Evolutionary conservation across 1,139 yeast genomes (phyloP).

Genomic region (Kurtzmaniella quercitrusa): DNA sequence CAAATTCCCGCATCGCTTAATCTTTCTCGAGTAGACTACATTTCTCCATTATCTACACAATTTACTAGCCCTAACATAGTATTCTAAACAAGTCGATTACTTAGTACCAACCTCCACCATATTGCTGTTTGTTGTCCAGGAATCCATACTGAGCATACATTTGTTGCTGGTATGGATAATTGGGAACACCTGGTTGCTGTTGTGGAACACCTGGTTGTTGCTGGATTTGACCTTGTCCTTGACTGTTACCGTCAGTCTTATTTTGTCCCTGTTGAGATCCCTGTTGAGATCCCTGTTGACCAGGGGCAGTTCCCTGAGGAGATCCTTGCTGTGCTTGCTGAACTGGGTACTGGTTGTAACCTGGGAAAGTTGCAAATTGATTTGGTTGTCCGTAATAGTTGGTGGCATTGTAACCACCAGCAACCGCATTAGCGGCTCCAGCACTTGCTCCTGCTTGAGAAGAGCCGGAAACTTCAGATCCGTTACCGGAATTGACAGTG

Average conservation of each 20-base stretch:
- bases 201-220: slow-evolving; percentile 27
- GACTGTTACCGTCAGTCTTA: slow-evolving; percentile 5
- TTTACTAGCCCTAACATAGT: not conserved
- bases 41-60: too few relatives aligned
- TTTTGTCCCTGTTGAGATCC: slow-evolving; percentile 15
- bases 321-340: slow-evolving; percentile 11
- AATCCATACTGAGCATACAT: slow-evolving; percentile 37
- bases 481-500: slow-evolving; percentile 9
- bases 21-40: too few relatives aligned
- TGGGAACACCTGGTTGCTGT: slow-evolving; percentile 35
- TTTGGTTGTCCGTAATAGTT: slow-evolving; percentile 36
- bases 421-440: slow-evolving; percentile 9
- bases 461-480: slow-evolving; percentile 3
- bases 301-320: slow-evolving; percentile 17
- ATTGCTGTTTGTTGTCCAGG: slow-evolving; percentile 40
- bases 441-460: slow-evolving; percentile 7
- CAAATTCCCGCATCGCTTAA: too few relatives aligned
- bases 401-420: slow-evolving; percentile 14
- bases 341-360: slow-evolving; percentile 32
- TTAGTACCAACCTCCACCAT: slow-evolving; percentile 37
- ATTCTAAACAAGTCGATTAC: slow-evolving; percentile 4
- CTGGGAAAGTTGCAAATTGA: slow-evolving; percentile 36
- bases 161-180: slow-evolving; percentile 42
- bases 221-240: slow-evolving; percentile 21
- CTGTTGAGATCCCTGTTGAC: slow-evolving; percentile 16